Conservation (phyloP, 176 grass and related monocot genomes). For the Stipa capillata region DNA sequence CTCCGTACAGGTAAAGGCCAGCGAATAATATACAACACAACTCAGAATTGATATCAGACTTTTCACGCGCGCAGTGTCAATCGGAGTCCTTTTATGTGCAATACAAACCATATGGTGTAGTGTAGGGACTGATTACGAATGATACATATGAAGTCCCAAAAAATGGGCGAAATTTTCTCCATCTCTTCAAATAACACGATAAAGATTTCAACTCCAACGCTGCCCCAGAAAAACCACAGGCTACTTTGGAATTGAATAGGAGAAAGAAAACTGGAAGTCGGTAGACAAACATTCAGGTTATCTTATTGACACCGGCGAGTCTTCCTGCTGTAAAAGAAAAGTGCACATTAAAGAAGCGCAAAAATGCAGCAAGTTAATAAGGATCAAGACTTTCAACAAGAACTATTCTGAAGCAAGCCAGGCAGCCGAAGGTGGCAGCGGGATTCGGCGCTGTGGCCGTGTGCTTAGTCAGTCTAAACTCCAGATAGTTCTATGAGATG, state of each 20-base stretch:
- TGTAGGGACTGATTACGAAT: background rate
- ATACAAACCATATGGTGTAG: too few species aligned
- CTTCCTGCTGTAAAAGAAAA: conserved; percentile 14
- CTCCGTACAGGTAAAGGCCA: background rate
- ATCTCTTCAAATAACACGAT: background rate
- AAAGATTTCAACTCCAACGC: conserved; percentile 10
- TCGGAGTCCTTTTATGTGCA: too few species aligned
- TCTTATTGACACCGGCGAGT: background rate
- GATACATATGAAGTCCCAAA: background rate
- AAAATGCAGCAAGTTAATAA: background rate
- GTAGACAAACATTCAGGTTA: background rate
- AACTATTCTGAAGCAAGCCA: background rate
- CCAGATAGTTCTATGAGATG: too few species aligned
- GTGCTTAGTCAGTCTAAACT: too few species aligned
- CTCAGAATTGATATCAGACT: background rate
- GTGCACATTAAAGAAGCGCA: background rate
- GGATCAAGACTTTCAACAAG: background rate
- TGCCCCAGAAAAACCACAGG: conserved; percentile 30
- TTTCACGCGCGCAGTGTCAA: background rate
- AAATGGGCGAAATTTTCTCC: background rate
- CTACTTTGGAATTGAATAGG: background rate
- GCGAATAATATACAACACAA: background rate
- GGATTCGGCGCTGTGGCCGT: too few species aligned
- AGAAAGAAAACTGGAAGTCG: background rate
- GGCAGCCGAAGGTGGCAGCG: too few species aligned